Percentiles rank a stretch among this genome's conserved stretches.
Evolutionary conservation across 305 asterid species (phyloP).

Genomic region (Fraxinus greggii): DNA sequence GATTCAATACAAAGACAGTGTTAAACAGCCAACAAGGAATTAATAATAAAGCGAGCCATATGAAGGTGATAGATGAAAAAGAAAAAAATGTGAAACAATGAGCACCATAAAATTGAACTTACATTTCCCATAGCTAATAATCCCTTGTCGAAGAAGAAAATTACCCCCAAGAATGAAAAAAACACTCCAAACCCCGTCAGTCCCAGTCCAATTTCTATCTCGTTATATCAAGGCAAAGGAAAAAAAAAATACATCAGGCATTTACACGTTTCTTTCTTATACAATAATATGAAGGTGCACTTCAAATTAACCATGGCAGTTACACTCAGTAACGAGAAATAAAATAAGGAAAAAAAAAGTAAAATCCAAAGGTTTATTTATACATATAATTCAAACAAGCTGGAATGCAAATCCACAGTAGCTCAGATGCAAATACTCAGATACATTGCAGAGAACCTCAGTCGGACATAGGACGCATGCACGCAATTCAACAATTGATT

Average conservation of each 20-base stretch:
- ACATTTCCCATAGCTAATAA: constrained; percentile 96
- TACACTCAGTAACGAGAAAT: not conserved
- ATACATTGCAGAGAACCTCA: constrained; percentile 6
- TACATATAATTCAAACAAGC: not conserved
- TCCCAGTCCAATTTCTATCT: constrained; percentile 87
- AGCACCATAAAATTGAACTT: constrained; percentile 35
- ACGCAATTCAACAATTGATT: not conserved
- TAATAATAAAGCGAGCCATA: not conserved
- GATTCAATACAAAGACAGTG: constrained; percentile 33
- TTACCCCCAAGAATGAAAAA: constrained; percentile 81
- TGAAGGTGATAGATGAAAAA: constrained; percentile 14
- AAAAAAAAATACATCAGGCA: constrained; percentile 12
- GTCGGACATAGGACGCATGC: not conserved
- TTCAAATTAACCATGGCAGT: not conserved
- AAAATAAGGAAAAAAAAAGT: not conserved
- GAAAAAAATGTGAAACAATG: not conserved
- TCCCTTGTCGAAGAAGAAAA: constrained; percentile 94
- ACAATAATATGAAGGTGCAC: not conserved
- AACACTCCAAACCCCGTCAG: constrained; percentile 93
- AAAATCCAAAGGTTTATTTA: not conserved
- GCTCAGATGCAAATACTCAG: not conserved
- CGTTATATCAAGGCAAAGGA: constrained; percentile 21
- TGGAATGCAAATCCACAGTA: not conserved
- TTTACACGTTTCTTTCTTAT: not conserved
- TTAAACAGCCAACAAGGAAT: not conserved